Evolutionary conservation across 345 rosid genomes (phyloP).

Genomic region (Passiflora organensis): DNA sequence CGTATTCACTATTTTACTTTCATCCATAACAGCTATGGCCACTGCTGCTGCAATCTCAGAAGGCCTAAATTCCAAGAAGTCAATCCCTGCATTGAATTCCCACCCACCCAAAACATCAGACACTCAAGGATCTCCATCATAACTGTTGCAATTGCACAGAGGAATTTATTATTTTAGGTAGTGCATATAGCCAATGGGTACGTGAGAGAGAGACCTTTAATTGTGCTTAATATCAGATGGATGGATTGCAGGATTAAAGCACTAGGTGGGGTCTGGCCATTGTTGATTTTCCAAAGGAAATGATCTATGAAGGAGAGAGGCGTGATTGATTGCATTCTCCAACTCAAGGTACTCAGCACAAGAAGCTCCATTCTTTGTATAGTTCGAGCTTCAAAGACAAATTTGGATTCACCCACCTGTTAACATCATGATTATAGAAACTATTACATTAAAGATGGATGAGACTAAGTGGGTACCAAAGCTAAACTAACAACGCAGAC

Average conservation of each 20-base stretch:
- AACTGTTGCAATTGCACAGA: slow-evolving; percentile 15
- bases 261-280: slow-evolving; percentile 29
- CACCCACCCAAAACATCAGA: slow-evolving; percentile 20
- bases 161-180: slow-evolving; percentile 11
- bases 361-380: slow-evolving; percentile 74
- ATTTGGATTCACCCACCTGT: slow-evolving; percentile 53
- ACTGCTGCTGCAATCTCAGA: slow-evolving; percentile 79
- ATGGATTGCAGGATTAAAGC: slow-evolving; percentile 36
- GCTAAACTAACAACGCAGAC: neutral
- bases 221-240: slow-evolving; percentile 42
- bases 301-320: slow-evolving; percentile 60
- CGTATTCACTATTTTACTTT: slow-evolving; percentile 33
- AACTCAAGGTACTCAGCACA: slow-evolving; percentile 53
- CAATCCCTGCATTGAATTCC: slow-evolving; percentile 53
- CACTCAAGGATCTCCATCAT: slow-evolving; percentile 16
- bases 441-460: slow-evolving; percentile 2
- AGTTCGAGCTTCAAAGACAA: slow-evolving; percentile 59
- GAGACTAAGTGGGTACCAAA: neutral
- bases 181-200: slow-evolving; percentile 4
- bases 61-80: slow-evolving; percentile 65
- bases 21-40: slow-evolving; percentile 40
- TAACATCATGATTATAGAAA: neutral
- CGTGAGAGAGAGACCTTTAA: slow-evolving; percentile 34
- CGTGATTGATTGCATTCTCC: slow-evolving; percentile 78
- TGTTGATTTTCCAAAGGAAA: slow-evolving; percentile 51